These are phyloP conservation scores for Aspergillus spinulosporus DNA, from an alignment of 2,329 filamentous ascomycete species.

Conservation along the genomic window DNA sequence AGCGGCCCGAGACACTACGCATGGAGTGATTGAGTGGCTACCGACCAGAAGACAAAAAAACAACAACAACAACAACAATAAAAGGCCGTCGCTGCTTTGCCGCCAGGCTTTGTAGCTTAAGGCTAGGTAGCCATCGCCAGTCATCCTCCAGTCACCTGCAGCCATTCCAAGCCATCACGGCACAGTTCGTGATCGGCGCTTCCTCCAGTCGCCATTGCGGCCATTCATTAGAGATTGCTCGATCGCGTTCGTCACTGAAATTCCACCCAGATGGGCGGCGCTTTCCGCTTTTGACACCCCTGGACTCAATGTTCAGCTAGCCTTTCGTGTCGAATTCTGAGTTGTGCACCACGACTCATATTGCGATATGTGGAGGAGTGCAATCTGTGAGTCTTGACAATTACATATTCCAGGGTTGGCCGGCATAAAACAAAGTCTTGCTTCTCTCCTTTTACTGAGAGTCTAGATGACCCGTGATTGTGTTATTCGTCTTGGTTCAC, in stretches of 20 bases:
- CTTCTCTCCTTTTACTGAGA: neutral
- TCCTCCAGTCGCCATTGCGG: neutral
- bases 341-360: neutral
- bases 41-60: no score
- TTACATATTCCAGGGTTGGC: neutral
- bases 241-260: conserved; percentile 5
- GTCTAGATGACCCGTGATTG: neutral
- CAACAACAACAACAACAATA: no score
- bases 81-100: neutral
- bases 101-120: neutral
- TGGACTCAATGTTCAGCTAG: neutral
- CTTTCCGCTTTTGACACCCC: conserved; percentile 4
- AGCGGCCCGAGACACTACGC: no score
- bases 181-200: conserved; percentile 6
- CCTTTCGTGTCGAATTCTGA: neutral
- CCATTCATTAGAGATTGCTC: conserved; percentile 6
- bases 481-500: neutral
- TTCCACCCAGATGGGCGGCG: conserved; percentile 1
- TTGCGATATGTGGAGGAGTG: neutral
- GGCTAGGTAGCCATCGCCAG: neutral
- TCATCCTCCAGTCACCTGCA: conserved; percentile 2
- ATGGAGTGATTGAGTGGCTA: no score
- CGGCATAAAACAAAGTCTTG: neutral
- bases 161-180: neutral
- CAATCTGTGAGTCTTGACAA: neutral